Evolutionary conservation across 345 rosid genomes (phyloP), one percentile per base, ranked within the genome.

Genomic region (Theobroma cacao): DNA sequence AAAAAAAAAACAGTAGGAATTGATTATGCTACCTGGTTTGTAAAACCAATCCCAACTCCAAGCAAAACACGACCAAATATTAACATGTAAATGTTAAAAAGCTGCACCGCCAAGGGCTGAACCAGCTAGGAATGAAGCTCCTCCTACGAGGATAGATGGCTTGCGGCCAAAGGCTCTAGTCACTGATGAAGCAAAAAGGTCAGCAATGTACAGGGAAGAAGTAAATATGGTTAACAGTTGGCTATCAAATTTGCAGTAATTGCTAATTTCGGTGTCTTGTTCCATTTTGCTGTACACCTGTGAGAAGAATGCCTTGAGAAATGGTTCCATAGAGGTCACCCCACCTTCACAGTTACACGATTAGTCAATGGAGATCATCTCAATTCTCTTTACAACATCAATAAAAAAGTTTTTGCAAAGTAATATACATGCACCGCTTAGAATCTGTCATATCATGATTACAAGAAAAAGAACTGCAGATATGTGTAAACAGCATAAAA

Each of bases 281-380:
- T 81, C 85, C 93, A 91, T 88, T 79, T 80, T 88, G 0, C 17
- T 77, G 84, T 88, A 77, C 20, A 92, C 93, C 67, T 82, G 59
- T 13, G 88, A 90, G 69, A 91, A 93, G 74, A 90, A 91, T 41
- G 84, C 85, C 80, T 81, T 75, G 30, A 85, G 76, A 77, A 92
- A 92, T 13, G 95, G 88, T 40, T 89, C 92, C 98, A 92, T 92
- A 3, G 97, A 89, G 26, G 96, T 92, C 80, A 92, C 97, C 63
- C 93, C 95, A 80, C 95, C 98, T 91, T 79, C 20, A 52, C 48
- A 77, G 10, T 28, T 47, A 15, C 43, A 34, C 50, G 28, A 24
- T 4, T 33, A 28, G 0, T 9, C 40, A 63, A 63, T 0, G 18
- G 1, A 30, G 12, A 58, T 58, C 43, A 65, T n/a, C 17, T 66